Conservation (phyloP, 495 filamentous ascomycete genomes). For the Apodospora peruviana region DNA sequence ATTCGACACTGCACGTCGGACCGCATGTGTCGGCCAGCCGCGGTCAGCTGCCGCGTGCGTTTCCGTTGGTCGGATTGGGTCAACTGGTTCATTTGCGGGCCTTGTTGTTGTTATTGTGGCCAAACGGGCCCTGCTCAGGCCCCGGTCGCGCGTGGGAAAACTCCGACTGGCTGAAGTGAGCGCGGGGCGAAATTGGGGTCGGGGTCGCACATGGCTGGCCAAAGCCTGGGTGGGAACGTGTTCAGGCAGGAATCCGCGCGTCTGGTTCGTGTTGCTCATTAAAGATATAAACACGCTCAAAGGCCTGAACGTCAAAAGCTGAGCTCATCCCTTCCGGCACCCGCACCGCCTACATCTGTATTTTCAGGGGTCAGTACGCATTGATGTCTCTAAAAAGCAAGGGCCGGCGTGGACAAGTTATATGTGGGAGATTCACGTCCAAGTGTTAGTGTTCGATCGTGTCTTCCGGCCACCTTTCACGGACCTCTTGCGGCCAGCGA, state of each 20-base stretch:
- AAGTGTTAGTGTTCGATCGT: too few species aligned
- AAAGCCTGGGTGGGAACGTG: constrained; percentile 7
- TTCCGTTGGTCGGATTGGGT: constrained; percentile 14
- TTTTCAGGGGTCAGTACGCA: too few species aligned
- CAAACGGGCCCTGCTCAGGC: constrained; percentile 3
- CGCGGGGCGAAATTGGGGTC: neutral
- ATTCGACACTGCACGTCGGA: constrained; percentile 5
- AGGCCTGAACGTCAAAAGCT: too few species aligned
- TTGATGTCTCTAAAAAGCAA: too few species aligned
- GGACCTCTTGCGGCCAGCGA: too few species aligned
- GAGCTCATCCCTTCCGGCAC: neutral
- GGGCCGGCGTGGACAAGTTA: too few species aligned
- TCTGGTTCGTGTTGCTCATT: constrained; percentile 20
- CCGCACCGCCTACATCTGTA: neutral
- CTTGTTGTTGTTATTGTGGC: constrained; percentile 22
- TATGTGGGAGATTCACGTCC: too few species aligned
- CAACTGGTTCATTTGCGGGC: constrained; percentile 13
- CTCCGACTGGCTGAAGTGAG: constrained; percentile 16
- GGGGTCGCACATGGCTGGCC: neutral
- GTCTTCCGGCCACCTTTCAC: too few species aligned
- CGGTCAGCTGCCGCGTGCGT: neutral
- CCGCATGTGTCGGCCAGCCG: constrained; percentile 3
- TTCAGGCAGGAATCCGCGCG: constrained; percentile 10
- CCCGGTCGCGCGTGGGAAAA: constrained; percentile 9
- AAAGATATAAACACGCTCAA: neutral